Percentiles rank a stretch among this genome's conserved stretches.
phyloP scores from a whole-genome alignment of 768 basidiomycete species.

The Mycena galericulata region DNA sequence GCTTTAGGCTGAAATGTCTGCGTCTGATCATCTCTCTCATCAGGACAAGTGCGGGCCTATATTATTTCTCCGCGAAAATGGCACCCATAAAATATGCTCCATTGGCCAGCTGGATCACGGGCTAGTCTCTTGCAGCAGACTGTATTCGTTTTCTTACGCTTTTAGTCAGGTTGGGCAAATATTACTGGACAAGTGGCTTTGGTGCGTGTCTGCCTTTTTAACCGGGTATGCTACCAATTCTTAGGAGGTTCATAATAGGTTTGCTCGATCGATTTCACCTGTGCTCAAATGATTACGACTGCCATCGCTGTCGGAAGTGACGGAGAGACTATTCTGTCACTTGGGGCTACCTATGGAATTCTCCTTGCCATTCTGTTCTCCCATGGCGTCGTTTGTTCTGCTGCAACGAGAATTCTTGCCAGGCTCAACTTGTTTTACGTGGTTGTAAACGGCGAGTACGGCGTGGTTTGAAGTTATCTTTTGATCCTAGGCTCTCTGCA shows the following conservation, averaged over 20 bases:
- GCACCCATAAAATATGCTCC: conserved; percentile 72
- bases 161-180: conserved; percentile 71
- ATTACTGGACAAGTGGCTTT: conserved; percentile 71
- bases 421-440: conserved; percentile 80
- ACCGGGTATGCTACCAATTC: too few relatives aligned
- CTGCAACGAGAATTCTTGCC: conserved; percentile 73
- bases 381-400: conserved; percentile 80
- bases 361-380: conserved; percentile 70
- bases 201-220: not conserved
- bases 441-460: conserved; percentile 65
- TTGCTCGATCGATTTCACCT: conserved; percentile 82
- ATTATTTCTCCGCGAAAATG: conserved; percentile 83
- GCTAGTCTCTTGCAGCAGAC: conserved; percentile 20
- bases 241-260: too few relatives aligned
- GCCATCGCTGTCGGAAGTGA: conserved; percentile 73
- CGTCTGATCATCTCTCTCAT: not conserved
- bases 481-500: conserved; percentile 42
- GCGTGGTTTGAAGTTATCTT: not conserved
- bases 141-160: not conserved
- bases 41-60: conserved; percentile 83
- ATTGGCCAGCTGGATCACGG: conserved; percentile 75
- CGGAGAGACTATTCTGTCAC: conserved; percentile 61
- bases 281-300: conserved; percentile 83
- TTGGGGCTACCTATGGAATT: conserved; percentile 77
- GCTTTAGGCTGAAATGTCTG: not conserved